Base-by-base conservation (phyloP, 495 filamentous ascomycete genomes). In the Opeltia flavorubescens region DNA sequence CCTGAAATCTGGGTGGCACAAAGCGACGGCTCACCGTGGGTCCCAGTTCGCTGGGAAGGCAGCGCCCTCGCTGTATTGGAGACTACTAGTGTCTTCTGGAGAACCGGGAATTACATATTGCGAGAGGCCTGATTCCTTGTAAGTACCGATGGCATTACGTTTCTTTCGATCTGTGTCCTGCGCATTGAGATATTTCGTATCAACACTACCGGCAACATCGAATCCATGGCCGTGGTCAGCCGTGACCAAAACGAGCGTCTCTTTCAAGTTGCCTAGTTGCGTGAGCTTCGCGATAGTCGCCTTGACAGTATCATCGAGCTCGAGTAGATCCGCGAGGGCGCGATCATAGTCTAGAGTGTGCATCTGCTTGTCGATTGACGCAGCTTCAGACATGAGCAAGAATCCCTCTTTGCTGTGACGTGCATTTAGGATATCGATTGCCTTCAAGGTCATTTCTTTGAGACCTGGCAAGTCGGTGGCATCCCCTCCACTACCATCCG, bases 391-490 rank as follows among this genome's bases (percentile, higher is more conserved):
- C 81, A 86, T 86, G 53, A 86, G 65, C 68, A 85, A 83, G 67
- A 76, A 86, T 5, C 82, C 81, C 28, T 82, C 69, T 36, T 77
- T 66, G n/a, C 64, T 65, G 44, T 72, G 69, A 15, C 82, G 80
- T 12, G 63, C 60, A 53, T 78, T 59, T 24, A 86, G 68, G 21
- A 86, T 74, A 42, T 86, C 82, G 44, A 86, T 70, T 0, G 82
- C 80, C 62, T 86, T 86, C 31, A 84, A 65, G 0, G 82, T 85
- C 82, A 86, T 86, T n/a, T 86, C 79, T 58, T 81, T 83, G 15
- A 84, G 71, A 3, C 82, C 81, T 2, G 82, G 82, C 6, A 82
- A 69, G 49, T 86, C 81, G 5, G 68, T 67, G 2, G 82, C 81
- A 25, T 76, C 58, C 12, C 60, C 67, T 1, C 65, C 63, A 15